These are phyloP conservation scores for Dioszegia crocea DNA, from an alignment of 768 basidiomycete species.

Conservation along the genomic window DNA sequence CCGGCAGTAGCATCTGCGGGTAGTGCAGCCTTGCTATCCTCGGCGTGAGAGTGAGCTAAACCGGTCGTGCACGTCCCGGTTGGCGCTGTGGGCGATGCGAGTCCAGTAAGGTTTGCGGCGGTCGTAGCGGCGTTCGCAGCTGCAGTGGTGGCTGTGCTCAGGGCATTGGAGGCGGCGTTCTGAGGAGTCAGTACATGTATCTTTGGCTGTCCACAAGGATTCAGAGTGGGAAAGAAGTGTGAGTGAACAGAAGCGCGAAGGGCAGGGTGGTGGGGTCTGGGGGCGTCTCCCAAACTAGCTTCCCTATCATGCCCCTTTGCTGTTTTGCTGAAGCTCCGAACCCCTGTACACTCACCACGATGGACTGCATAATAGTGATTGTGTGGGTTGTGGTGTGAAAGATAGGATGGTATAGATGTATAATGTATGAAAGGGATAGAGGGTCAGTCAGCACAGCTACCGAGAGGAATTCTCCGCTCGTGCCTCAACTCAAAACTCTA, in stretches of 20 bases:
- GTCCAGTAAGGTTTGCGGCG: conserved; percentile 12
- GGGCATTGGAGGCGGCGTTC: conserved; percentile 13
- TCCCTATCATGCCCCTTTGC: too few relatives aligned
- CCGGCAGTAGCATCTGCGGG: conserved; percentile 28
- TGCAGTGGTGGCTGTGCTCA: conserved; percentile 5
- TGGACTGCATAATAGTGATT: conserved; percentile 19
- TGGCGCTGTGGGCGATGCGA: conserved; percentile 8
- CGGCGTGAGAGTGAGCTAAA: conserved; percentile 21
- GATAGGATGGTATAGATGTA: neutral
- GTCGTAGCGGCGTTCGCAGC: conserved; percentile 13
- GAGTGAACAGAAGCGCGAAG: too few relatives aligned
- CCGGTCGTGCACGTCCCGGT: too few relatives aligned
- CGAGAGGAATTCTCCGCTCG: neutral
- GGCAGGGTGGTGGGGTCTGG: too few relatives aligned
- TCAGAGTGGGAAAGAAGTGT: too few relatives aligned
- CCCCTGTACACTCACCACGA: conserved; percentile 25
- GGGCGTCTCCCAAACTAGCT: too few relatives aligned
- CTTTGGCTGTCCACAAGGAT: too few relatives aligned
- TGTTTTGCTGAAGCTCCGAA: too few relatives aligned
- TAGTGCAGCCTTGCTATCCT: conserved; percentile 22
- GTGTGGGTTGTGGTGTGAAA: neutral
- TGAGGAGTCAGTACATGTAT: neutral
- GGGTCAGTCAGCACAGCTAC: neutral
- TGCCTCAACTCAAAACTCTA: too few relatives aligned
- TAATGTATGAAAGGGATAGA: neutral